These are phyloP conservation scores for Bacterosira constricta DNA, from an alignment of 108 stramenopile species.

Conservation along the genomic window DNA sequence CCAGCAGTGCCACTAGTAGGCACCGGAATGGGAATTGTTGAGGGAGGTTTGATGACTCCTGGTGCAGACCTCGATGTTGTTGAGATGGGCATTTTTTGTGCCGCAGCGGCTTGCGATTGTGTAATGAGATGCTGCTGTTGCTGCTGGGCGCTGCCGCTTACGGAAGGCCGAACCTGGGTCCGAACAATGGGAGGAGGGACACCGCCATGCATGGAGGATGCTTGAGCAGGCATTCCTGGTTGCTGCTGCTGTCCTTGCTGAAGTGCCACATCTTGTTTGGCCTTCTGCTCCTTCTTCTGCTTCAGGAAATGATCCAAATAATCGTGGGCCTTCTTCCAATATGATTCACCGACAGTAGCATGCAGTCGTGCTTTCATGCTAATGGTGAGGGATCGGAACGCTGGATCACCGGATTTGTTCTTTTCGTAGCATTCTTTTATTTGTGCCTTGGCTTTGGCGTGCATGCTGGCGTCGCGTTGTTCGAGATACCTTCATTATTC, in stretches of 20 bases:
- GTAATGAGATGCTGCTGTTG: slow-evolving; percentile 10
- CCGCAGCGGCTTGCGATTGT: slow-evolving; percentile 19
- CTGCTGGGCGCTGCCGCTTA: slow-evolving; percentile 5
- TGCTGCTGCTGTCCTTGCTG: slow-evolving; percentile 53
- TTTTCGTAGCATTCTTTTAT: slow-evolving; percentile 84
- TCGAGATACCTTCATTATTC: slow-evolving; percentile 60
- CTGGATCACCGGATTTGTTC: slow-evolving; percentile 71
- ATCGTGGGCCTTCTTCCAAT: slow-evolving; percentile 65
- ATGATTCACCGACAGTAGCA: slow-evolving; percentile 55
- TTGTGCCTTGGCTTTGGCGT: slow-evolving; percentile 66
- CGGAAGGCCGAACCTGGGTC: not conserved
- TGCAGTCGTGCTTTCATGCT: slow-evolving; percentile 55
- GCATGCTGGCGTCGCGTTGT: slow-evolving; percentile 68
- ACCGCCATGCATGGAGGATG: not conserved
- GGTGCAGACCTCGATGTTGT: not conserved
- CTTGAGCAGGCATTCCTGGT: slow-evolving; percentile 20
- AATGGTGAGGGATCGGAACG: slow-evolving; percentile 58
- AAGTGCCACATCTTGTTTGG: slow-evolving; percentile 39
- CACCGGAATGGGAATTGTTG: not conserved
- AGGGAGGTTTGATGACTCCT: not conserved
- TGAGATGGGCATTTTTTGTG: slow-evolving; percentile 27
- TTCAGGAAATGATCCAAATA: slow-evolving; percentile 57
- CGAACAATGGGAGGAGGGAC: slow-evolving; percentile 16
- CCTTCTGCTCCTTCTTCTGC: slow-evolving; percentile 34
- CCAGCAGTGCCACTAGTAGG: slow-evolving; percentile 2